Base-by-base conservation (phyloP, 106 monocot genomes). In the Agapanthus africanus region DNA sequence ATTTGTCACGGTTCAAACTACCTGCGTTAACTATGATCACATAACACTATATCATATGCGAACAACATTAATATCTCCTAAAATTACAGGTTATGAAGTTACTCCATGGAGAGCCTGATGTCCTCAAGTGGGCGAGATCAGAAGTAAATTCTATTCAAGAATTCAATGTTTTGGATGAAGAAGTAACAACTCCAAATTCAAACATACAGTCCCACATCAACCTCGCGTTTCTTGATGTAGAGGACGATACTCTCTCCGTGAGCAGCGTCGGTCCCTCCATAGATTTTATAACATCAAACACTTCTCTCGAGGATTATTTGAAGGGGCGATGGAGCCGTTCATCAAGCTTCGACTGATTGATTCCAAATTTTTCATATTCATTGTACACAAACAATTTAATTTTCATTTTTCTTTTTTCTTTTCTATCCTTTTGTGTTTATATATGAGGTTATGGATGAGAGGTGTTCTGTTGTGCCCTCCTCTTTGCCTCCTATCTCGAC, bases 151-250 rank as follows among this genome's bases (percentile, higher is more conserved):
- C 73, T 57, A 68, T 75, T 0, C 69, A 76, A 37, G 82, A 77
- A 27, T 30, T 40, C 30, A 81, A 85, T 42, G 76, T 40, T 6
- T 38, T 72, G 38, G 88, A 91, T 8, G 72, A 75, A 11, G 85
- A 75, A 61, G 51, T 54, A 31, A 26, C 54, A 47, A 23, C 18
- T 54, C 77, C 59, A 11, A 62, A 77, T 54, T 50, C 69, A 9
- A 77, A 82, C 47, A 79, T 97, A 28, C 88, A 84, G 49, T 97
- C 95, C 21, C 81, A 91, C 39, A 88, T 97, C 0, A 87, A 86
- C 75, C 81, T 97, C 16, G 95, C 95, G 6, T 52, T 97, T 40
- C 90, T 85, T 21, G 91, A 82, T 37, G 28, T 85, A 37, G 81
- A 95, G 8, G 81, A 91, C 50, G 95, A 88, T 37, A 65, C 77